Percentiles rank a stretch among this genome's conserved stretches.
phyloP scores from a whole-genome alignment of 1,284 basidiomycete species.

The Naganishia albida region DNA sequence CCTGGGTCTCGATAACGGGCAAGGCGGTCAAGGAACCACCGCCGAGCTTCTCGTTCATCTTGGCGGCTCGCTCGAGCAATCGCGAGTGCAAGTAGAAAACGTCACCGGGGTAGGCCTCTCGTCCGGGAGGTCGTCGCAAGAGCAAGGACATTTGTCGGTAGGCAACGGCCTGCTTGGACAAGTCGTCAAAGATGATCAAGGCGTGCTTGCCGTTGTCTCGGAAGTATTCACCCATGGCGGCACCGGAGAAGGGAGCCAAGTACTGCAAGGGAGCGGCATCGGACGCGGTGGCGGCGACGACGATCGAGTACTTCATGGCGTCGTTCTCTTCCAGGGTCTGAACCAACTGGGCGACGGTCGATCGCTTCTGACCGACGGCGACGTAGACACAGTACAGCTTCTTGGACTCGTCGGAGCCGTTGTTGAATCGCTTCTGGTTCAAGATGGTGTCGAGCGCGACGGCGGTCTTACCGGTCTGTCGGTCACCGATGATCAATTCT shows the following conservation, averaged over 20 bases:
- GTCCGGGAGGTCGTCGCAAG: constrained; percentile 98
- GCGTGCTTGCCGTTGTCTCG: constrained; percentile 97
- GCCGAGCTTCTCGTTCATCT: constrained; percentile 98
- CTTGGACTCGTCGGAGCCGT: constrained; percentile 90
- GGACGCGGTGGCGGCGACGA: constrained; percentile 97
- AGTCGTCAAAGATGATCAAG: constrained; percentile 98
- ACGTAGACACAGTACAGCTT: constrained; percentile 99
- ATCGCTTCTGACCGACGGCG: constrained; percentile 98
- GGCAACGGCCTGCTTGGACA: constrained; percentile 99
- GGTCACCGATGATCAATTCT: constrained; percentile 99
- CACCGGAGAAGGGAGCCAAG: constrained; percentile 98
- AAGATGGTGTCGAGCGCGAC: constrained; percentile 99
- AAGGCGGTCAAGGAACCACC: constrained; percentile 97
- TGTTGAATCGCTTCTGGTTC: constrained; percentile 99
- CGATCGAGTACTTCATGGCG: constrained; percentile 98
- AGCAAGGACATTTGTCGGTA: constrained; percentile 99
- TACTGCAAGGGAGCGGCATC: constrained; percentile 99
- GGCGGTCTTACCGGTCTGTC: constrained; percentile 99
- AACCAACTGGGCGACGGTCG: constrained; percentile 98
- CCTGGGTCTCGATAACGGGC: constrained; percentile 99
- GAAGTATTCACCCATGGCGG: constrained; percentile 99
- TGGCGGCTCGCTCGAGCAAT: constrained; percentile 98
- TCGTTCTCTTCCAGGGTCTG: constrained; percentile 99
- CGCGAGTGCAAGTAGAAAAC: constrained; percentile 99
- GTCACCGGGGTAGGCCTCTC: constrained; percentile 97